Conservation (phyloP, 148 eudicot species). For the Cornus florida region DNA sequence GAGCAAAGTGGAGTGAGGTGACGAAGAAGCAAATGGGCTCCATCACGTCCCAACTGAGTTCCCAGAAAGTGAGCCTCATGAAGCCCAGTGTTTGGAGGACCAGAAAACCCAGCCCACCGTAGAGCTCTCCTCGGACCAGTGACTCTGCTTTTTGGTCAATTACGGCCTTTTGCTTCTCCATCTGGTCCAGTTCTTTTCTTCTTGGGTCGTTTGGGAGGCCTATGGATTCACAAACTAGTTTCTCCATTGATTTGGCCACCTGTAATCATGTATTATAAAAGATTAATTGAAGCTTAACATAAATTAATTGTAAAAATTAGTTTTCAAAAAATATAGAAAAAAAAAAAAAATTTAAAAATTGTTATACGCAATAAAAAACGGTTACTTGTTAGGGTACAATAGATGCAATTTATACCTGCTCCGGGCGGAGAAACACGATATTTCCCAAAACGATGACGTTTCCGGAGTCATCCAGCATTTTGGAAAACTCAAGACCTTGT, state of each 20-base stretch:
- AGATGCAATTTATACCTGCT: slow-evolving; percentile 42
- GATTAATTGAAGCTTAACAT: no score
- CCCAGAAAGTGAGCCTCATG: slow-evolving; percentile 86
- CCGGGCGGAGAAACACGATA: slow-evolving; percentile 58
- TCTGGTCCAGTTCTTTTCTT: slow-evolving; percentile 39
- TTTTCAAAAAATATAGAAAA: no score
- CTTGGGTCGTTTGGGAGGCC: slow-evolving; percentile 61
- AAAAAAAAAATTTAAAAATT: no score
- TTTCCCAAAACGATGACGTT: slow-evolving; percentile 61
- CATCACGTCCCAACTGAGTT: slow-evolving; percentile 79
- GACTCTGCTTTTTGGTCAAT: slow-evolving; percentile 49
- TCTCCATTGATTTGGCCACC: slow-evolving; percentile 64
- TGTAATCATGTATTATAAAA: slow-evolving; percentile 13
- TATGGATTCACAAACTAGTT: slow-evolving; percentile 34
- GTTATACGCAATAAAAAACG: no score
- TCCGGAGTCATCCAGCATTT: slow-evolving; percentile 52
- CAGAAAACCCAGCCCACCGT: slow-evolving; percentile 58
- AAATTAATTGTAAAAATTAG: no score
- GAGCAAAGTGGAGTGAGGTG: slow-evolving; percentile 56
- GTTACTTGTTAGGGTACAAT: no score
- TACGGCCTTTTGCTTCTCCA: slow-evolving; percentile 47
- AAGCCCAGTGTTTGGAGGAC: slow-evolving; percentile 58
- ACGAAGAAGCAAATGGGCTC: slow-evolving; percentile 80
- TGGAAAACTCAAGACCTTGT: slow-evolving; percentile 51
- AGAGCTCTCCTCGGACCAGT: slow-evolving; percentile 49